phyloP scores from a whole-genome alignment of 768 basidiomycete genomes.

The Sistotremastrum suecicum region DNA sequence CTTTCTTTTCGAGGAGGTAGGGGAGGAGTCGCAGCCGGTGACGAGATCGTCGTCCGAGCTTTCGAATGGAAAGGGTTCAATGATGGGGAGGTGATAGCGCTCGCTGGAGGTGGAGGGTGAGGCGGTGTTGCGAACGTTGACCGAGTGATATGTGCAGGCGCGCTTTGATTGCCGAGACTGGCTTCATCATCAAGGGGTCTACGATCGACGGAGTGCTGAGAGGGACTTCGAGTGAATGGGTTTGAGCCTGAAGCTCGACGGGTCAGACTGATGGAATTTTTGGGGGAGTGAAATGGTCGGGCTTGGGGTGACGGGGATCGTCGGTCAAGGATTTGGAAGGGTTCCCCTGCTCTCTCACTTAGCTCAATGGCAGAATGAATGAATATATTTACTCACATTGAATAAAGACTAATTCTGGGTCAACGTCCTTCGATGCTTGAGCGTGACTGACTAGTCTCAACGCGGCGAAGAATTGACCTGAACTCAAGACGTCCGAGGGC shows the following conservation, averaged over 20 bases:
- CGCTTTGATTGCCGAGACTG: slow-evolving; percentile 1
- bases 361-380: not conserved
- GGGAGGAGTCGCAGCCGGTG: slow-evolving; percentile 22
- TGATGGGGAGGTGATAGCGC: not conserved
- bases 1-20: slow-evolving; percentile 37
- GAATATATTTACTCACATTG: slow-evolving; percentile 40
- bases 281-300: too few species aligned
- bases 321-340: slow-evolving; percentile 9
- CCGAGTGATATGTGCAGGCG: not conserved
- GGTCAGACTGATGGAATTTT: too few species aligned
- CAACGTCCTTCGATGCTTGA: slow-evolving; percentile 42
- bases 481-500: slow-evolving; percentile 38
- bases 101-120: slow-evolving; percentile 1
- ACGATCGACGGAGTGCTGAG: slow-evolving; percentile 3
- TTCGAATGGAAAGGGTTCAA: slow-evolving; percentile 1
- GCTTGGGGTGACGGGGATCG: slow-evolving; percentile 8
- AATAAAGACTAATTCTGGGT: slow-evolving; percentile 55
- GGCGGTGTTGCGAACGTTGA: slow-evolving; percentile 3
- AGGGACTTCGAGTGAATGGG: slow-evolving; percentile 1
- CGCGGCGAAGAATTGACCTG: slow-evolving; percentile 67
- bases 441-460: slow-evolving; percentile 53
- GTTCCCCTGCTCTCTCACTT: slow-evolving; percentile 3
- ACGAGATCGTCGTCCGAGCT: slow-evolving; percentile 8
- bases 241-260: slow-evolving; percentile 1
- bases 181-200: not conserved